Percentiles rank a stretch among this genome's conserved stretches.
Conservation (phyloP, 2,329 filamentous ascomycete species). For the Fusarium sp. region DNA sequence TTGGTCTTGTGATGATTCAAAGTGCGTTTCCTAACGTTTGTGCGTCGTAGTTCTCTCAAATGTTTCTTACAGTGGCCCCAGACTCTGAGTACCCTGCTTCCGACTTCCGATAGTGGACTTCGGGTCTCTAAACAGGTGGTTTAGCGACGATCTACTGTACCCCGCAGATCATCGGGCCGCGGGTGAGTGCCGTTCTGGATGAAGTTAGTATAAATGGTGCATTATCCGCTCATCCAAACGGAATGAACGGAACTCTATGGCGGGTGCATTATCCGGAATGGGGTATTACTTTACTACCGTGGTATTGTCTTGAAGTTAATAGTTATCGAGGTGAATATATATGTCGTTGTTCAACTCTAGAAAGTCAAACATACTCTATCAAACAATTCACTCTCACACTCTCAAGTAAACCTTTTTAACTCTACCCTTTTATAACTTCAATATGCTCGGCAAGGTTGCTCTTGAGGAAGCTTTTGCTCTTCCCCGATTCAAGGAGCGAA, state of each 20-base stretch:
- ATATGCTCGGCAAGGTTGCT: conserved; percentile 69
- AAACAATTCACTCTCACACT: neutral
- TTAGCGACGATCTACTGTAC: conserved; percentile 7
- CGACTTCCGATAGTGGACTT: conserved; percentile 26
- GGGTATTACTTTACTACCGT: neutral
- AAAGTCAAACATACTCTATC: neutral
- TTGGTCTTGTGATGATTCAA: neutral
- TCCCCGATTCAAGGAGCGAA: conserved; percentile 67
- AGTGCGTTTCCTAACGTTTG: neutral
- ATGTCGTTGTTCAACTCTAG: neutral
- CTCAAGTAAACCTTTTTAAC: neutral
- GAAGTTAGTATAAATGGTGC: conserved; percentile 2
- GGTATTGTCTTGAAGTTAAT: neutral
- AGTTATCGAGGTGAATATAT: conserved; percentile 2
- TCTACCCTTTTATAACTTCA: neutral
- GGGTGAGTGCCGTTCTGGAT: neutral
- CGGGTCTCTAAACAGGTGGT: conserved; percentile 7
- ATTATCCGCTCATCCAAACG: conserved; percentile 23
- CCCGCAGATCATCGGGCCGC: conserved; percentile 24
- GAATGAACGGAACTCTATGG: neutral
- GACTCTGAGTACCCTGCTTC: conserved; percentile 14
- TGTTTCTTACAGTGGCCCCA: neutral
- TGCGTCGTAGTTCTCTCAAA: neutral
- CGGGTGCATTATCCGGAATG: conserved; percentile 23
- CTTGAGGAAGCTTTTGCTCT: conserved; percentile 72